Percentiles rank a stretch among this genome's conserved stretches.
Conservation (phyloP, 2,329 filamentous ascomycete species). For the Trichothecium roseum region DNA sequence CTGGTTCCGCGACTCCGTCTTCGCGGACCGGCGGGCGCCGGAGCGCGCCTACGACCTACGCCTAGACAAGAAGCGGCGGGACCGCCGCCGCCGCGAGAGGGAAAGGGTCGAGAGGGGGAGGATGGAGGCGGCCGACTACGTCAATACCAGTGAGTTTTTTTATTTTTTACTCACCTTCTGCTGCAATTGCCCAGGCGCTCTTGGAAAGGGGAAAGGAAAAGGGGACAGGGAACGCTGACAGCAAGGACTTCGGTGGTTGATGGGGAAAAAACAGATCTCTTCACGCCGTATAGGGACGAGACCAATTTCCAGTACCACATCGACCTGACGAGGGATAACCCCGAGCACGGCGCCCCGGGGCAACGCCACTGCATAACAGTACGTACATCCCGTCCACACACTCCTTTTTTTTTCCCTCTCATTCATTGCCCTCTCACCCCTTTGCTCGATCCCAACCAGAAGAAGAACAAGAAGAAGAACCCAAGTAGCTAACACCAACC, state of each 20-base stretch:
- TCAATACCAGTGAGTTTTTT: constrained; percentile 37
- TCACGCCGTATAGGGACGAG: constrained; percentile 53
- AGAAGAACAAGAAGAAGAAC: no score
- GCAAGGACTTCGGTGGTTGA: not conserved
- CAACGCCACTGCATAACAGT: constrained; percentile 53
- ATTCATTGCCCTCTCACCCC: no score
- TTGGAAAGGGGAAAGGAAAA: no score
- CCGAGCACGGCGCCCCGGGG: constrained; percentile 30
- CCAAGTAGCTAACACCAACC: not conserved
- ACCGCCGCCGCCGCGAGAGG: constrained; percentile 5
- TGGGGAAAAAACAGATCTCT: constrained; percentile 34
- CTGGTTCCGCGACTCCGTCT: constrained; percentile 40
- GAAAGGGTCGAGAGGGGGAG: constrained; percentile 15
- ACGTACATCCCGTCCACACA: constrained; percentile 18
- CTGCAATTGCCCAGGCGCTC: no score
- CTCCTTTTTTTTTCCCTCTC: no score
- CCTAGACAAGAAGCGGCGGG: no score
- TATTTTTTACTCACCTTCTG: not conserved
- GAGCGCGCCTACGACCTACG: constrained; percentile 24
- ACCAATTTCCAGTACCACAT: constrained; percentile 55
- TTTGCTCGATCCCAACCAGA: constrained; percentile 1
- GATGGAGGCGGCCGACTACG: constrained; percentile 28
- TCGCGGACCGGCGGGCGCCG: constrained; percentile 17
- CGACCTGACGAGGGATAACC: constrained; percentile 43
- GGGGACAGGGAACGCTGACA: no score